phyloP scores from a whole-genome alignment of 257 asterid species.

The Leonotis leonurus region DNA sequence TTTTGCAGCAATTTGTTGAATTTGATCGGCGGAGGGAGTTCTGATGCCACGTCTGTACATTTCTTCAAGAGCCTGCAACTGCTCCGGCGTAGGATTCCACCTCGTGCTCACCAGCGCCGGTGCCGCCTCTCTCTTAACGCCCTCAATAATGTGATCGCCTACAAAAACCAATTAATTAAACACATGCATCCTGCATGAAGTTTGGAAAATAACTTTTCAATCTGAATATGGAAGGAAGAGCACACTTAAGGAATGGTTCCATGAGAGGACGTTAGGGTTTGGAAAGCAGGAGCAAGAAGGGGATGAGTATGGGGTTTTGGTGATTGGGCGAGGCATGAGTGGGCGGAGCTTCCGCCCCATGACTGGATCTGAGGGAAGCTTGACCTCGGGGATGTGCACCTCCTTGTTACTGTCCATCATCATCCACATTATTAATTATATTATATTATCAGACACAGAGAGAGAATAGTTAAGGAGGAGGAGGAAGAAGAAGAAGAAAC shows the following conservation, averaged over 20 bases:
- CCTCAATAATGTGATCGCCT: conserved; percentile 13
- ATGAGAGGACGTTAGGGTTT: conserved; percentile 30
- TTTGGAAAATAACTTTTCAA: too few relatives aligned
- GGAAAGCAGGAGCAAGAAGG: conserved; percentile 18
- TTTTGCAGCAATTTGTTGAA: conserved; percentile 59
- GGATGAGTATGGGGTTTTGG: conserved; percentile 2
- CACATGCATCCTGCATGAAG: conserved; percentile 4
- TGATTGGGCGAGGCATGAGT: conserved; percentile 31
- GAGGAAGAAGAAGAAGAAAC: too few relatives aligned
- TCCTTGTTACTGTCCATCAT: too few relatives aligned
- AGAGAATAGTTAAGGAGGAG: too few relatives aligned
- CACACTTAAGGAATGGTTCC: conserved; percentile 27
- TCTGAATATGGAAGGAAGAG: too few relatives aligned
- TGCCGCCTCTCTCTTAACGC: conserved; percentile 11
- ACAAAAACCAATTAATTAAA: neutral
- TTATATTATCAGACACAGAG: too few relatives aligned
- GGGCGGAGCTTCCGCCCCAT: too few relatives aligned
- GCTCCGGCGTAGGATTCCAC: conserved; percentile 91
- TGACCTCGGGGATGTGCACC: too few relatives aligned
- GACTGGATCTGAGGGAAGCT: too few relatives aligned
- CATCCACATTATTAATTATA: too few relatives aligned
- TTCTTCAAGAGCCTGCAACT: conserved; percentile 63
- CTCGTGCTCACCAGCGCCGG: conserved; percentile 43
- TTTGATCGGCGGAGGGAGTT: conserved; percentile 77
- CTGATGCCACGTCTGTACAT: conserved; percentile 58